Evolutionary conservation across 1,284 basidiomycete species (phyloP), one percentile per base, ranked within the genome.

Genomic region (Puccinia hordei): DNA sequence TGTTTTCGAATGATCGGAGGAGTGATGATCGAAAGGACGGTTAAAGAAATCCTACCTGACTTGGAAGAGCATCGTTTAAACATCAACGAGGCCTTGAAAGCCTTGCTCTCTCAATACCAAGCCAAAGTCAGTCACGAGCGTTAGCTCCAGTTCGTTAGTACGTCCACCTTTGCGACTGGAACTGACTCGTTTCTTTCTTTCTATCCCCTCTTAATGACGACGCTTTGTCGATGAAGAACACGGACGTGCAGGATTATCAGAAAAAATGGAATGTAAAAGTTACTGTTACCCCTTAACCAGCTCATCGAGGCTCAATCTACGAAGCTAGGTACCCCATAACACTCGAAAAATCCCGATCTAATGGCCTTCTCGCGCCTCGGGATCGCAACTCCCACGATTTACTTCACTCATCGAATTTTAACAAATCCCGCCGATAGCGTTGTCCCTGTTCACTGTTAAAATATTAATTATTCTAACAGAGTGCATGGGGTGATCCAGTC

Each of bases 1-100:
- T 99, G 97, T 87, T 99, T 98, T 87, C 91, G 97, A 71, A 89
- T 99, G 83, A 93, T 99, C 82, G 97, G 97, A 15, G 97, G 96
- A 41, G 92, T 98, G 1, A 89, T 99, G 12, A 95, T 98, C 35
- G 95, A 99, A 86, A 90, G 95, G 68, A 98, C 94, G 0, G 97
- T 99, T 65, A 91, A 92, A 85, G 97, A 99, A 83, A 94, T 99
- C 46, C 91, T 94, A 46, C 96, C 96, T 55, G 91, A 92, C 30
- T 87, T 98, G 59, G 90, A 93, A 86, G 93, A 91, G 19, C 96
- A 95, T 84, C 89, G 90, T 76, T 90, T 93, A 83, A 93, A 93
- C 81, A 93, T 94, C 19, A 82, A 85, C 13, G 83, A 85, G 80
- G 83, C 83, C 41, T 85, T 73, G 55, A 80, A 80, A 66, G 63